phyloP scores from a whole-genome alignment of 441 rosid genomes.

The Isatis lusitanica region DNA sequence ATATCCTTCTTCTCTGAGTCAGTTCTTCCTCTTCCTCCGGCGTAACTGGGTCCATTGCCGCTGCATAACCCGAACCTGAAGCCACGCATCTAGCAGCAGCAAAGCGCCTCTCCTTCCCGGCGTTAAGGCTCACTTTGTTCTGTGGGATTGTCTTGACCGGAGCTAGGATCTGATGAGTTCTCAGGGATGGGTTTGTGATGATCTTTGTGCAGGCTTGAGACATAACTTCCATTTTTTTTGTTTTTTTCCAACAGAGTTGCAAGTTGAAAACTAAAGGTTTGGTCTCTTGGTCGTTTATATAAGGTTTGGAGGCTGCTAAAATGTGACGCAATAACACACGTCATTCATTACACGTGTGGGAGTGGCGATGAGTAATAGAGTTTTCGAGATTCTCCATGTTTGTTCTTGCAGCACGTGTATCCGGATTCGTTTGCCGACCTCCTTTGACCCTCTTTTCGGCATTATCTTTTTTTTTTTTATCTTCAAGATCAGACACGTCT shows the following conservation, averaged over 20 bases:
- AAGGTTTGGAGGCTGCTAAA: constrained; percentile 3
- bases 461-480: constrained; percentile 9
- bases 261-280: background rate
- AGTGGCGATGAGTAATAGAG: constrained; percentile 26
- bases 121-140: background rate
- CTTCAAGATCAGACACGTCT: constrained; percentile 27
- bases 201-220: constrained; percentile 25
- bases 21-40: constrained; percentile 37
- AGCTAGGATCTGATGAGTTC: constrained; percentile 6
- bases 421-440: constrained; percentile 25
- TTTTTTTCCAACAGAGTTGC: background rate
- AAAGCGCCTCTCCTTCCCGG: background rate
- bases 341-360: constrained; percentile 24
- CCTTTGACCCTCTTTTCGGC: constrained; percentile 1
- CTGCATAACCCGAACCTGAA: constrained; percentile 31
- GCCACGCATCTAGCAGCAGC: constrained; percentile 37
- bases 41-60: constrained; percentile 42
- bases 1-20: constrained; percentile 30
- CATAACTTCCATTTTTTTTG: constrained; percentile 25
- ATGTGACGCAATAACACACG: constrained; percentile 28
- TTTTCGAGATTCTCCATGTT: constrained; percentile 16
- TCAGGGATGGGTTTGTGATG: constrained; percentile 17
- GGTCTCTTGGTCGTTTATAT: constrained; percentile 20
- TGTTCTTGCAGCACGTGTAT: constrained; percentile 25
- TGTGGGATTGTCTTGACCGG: background rate